phyloP scores from a whole-genome alignment of 805 yeast genomes.

The Nakazawaea molendinolei region DNA sequence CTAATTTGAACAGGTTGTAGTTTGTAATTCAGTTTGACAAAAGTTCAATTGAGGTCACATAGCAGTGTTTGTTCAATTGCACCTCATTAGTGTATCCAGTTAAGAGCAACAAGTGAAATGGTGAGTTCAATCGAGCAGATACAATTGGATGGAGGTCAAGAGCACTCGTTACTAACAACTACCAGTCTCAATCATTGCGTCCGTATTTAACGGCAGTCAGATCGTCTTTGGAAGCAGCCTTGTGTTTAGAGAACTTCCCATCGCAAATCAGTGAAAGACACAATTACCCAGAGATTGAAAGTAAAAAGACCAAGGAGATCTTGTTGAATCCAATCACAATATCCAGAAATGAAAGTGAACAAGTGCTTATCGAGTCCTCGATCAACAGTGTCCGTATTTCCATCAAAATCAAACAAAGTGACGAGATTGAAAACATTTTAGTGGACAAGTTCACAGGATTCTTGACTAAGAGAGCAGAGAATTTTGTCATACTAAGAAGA shows the following conservation, averaged over 20 bases:
- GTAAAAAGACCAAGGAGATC: slow-evolving; percentile 73
- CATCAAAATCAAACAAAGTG: slow-evolving; percentile 93
- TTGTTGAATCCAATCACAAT: slow-evolving; percentile 83
- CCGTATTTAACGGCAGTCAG: slow-evolving; percentile 95
- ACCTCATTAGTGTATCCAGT: too few relatives aligned
- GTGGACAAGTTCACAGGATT: slow-evolving; percentile 94
- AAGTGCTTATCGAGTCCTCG: slow-evolving; percentile 87
- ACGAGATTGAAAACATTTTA: slow-evolving; percentile 89
- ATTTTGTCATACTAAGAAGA: slow-evolving; percentile 86
- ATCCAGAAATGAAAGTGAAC: slow-evolving; percentile 90
- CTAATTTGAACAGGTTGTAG: too few relatives aligned
- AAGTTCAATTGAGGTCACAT: too few relatives aligned
- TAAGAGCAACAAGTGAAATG: too few relatives aligned
- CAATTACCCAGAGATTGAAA: slow-evolving; percentile 94
- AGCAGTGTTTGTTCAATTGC: too few relatives aligned
- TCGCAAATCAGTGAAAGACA: slow-evolving; percentile 96
- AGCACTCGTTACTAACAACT: neutral
- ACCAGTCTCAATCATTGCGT: slow-evolving; percentile 89
- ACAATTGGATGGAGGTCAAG: too few relatives aligned
- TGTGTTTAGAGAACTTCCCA: slow-evolving; percentile 87
- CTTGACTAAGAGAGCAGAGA: slow-evolving; percentile 92
- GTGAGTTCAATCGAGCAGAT: too few relatives aligned
- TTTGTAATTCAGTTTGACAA: too few relatives aligned
- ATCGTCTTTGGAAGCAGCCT: slow-evolving; percentile 85
- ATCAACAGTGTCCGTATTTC: slow-evolving; percentile 89